Evolutionary conservation across 164 flowering plant species (phyloP), one percentile per base, ranked within the genome.

Genomic region (Vitis amurensis): DNA sequence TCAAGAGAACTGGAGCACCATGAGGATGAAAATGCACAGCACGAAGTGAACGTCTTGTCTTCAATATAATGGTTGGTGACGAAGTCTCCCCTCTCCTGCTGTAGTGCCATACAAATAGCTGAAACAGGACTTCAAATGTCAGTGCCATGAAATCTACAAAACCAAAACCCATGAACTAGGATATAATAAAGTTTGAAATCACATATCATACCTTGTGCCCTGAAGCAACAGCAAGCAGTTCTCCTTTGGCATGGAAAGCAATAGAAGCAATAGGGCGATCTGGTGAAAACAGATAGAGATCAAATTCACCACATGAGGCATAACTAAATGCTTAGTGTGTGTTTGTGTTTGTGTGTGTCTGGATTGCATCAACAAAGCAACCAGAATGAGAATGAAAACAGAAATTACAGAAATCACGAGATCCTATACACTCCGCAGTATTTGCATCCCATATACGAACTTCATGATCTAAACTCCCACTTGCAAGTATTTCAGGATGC

Each of bases 11-110:
- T 48, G 97, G 99, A 16, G 99, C 94, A 60, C 82, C 95, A 80
- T 89, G 89, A 0, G 98, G 98, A 65, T 92, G 99, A 79, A 94
- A 94, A 85, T 92, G 99, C 75, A 94, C 99, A 74, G 99, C 99
- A 61, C 99, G 90, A 72, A 94, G 91, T 1, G 99, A 94, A 49
- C 99, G 94, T 8, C 93, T 80, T 44, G 99, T 94, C 79, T 80
- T 93, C 66, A 94, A 71, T 63, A 94, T 82, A 68, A 90, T 76
- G 59, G 87, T 66, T 66, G 98, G 96, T 64, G 88, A 77, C 1
- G 92, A 75, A 59, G 81, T 66, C 53, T 87, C 92, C 48, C 87
- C 92, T 77, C 84, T 80, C 69, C 73, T 79, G 66, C 80, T 87
- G 82, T 94, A 92, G 68, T 90, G 95, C 99, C 99, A 94, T 72